Conservation (phyloP, 345 rosid species). For the Arabis alpina region DNA sequence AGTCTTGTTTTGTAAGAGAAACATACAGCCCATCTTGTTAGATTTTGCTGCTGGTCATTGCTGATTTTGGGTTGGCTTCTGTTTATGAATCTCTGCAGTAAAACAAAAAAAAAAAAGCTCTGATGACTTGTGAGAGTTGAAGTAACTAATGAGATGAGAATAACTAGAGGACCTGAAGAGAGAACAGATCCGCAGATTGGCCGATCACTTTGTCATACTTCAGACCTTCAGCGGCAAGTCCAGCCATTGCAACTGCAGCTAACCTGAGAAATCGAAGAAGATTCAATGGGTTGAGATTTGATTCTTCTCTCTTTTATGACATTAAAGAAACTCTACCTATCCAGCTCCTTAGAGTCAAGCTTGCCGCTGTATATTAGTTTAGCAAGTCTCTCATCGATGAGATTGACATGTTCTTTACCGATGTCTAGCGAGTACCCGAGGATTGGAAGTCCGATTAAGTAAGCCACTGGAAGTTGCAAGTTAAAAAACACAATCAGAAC, state of each 20-base stretch:
- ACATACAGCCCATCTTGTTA: slow-evolving; percentile 97
- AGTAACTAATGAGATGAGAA: background rate
- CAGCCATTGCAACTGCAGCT: slow-evolving; percentile 92
- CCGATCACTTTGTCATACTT: slow-evolving; percentile 91
- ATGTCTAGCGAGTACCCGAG: slow-evolving; percentile 87
- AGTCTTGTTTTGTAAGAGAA: background rate
- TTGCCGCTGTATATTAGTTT: slow-evolving; percentile 88
- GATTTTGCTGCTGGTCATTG: slow-evolving; percentile 92
- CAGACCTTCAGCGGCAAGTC: slow-evolving; percentile 94
- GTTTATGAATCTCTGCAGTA: slow-evolving; percentile 76
- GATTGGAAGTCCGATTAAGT: slow-evolving; percentile 88
- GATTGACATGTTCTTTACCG: slow-evolving; percentile 94
- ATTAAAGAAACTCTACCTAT: slow-evolving; percentile 54
- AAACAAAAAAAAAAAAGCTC: background rate
- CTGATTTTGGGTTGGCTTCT: slow-evolving; percentile 81
- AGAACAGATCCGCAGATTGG: slow-evolving; percentile 97
- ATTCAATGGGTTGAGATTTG: background rate
- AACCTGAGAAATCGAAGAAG: slow-evolving; percentile 51
- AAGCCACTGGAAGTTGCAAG: slow-evolving; percentile 59
- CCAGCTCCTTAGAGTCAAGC: slow-evolving; percentile 84
- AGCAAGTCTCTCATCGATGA: slow-evolving; percentile 76
- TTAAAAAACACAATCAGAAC: slow-evolving; percentile 20
- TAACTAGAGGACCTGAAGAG: slow-evolving; percentile 69
- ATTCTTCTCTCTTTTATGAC: background rate
- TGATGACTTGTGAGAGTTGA: background rate